Evolutionary conservation across 2,329 filamentous ascomycete species (phyloP), one percentile per base, ranked within the genome.

Genomic region (Aspergillus pseudoviridinutans): DNA sequence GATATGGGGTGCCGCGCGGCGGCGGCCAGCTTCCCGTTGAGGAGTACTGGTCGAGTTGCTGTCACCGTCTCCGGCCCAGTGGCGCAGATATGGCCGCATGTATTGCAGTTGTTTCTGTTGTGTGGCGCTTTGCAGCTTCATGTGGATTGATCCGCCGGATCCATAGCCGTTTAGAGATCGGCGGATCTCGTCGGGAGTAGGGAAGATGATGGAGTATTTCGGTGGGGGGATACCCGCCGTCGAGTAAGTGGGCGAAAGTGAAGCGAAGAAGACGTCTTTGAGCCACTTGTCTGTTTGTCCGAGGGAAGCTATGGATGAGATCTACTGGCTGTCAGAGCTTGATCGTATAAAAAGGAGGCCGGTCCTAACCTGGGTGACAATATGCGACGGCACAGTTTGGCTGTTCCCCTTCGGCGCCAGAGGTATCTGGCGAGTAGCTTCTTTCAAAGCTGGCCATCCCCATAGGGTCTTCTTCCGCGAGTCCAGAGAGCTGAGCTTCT

Each of bases 251-350:
- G 65, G 68, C 46, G 66, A 75, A 51, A 76, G 71, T 47, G 71
- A 74, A 53, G 69, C 73, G 66, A 89, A 88, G 17, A 90, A 75
- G 0, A 83, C 87, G 25, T 84, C 80, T 51, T 82, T 82, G 0
- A 96, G 77, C 91, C 91, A 96, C 53, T 81, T 83, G 53, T 91
- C 83, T 8, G 80, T 87, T 27, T 80, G 77, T 0, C 89, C 90
- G 0, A 96, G 78, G 0, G 90, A 91, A 2, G 91, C 91, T 50
- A 96, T 89, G 0, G 91, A 95, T 0, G 91, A 95, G 44, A 93
- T 78, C 73, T 94, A 85, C 3, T 82, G 72, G 1, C 85, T 38
- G 55, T 62, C 56, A 56, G 53, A 27, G 25, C n/a, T 17, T 47
- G 28, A 20, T 24, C 25, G 22, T 25, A 51, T 29, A 14, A 12